phyloP scores from a whole-genome alignment of 257 asterid species.

The Rhazya stricta region DNA sequence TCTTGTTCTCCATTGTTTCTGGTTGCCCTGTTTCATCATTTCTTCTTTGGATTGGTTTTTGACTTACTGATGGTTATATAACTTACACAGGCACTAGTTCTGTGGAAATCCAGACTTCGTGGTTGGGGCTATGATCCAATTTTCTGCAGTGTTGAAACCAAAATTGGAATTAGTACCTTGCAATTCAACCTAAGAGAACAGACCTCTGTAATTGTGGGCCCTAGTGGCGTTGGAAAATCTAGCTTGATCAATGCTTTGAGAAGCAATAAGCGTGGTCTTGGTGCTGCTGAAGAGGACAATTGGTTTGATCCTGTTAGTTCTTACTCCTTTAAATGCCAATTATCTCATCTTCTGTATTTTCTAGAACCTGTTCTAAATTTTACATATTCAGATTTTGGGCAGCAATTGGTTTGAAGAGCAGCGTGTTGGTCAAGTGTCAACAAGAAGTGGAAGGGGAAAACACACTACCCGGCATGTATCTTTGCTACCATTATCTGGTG shows the following conservation, averaged over 20 bases:
- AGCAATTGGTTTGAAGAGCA: conserved; percentile 89
- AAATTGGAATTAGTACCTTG: conserved; percentile 69
- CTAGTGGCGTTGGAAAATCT: conserved; percentile 98
- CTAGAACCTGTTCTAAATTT: conserved; percentile 6
- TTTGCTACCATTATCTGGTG: conserved; percentile 70
- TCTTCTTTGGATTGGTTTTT: conserved; percentile 8
- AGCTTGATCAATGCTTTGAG: conserved; percentile 87
- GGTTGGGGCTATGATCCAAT: conserved; percentile 86
- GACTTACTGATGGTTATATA: conserved; percentile 16
- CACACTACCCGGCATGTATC: conserved; percentile 89
- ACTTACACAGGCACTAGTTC: conserved; percentile 43
- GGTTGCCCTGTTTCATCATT: not conserved
- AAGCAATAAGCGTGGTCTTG: conserved; percentile 37
- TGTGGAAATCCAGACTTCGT: conserved; percentile 77
- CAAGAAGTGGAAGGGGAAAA: conserved; percentile 91
- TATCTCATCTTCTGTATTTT: conserved; percentile 11
- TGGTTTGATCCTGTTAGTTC: conserved; percentile 60
- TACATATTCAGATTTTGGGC: conserved; percentile 52
- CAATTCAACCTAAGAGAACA: conserved; percentile 70
- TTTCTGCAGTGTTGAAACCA: conserved; percentile 71
- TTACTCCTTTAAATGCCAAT: not conserved
- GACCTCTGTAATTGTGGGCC: conserved; percentile 86
- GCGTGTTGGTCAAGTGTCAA: conserved; percentile 91
- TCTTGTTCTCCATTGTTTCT: not conserved
- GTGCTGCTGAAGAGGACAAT: conserved; percentile 41